phyloP scores from a whole-genome alignment of 177 flowering plant genomes.

The Vitis hybrid region DNA sequence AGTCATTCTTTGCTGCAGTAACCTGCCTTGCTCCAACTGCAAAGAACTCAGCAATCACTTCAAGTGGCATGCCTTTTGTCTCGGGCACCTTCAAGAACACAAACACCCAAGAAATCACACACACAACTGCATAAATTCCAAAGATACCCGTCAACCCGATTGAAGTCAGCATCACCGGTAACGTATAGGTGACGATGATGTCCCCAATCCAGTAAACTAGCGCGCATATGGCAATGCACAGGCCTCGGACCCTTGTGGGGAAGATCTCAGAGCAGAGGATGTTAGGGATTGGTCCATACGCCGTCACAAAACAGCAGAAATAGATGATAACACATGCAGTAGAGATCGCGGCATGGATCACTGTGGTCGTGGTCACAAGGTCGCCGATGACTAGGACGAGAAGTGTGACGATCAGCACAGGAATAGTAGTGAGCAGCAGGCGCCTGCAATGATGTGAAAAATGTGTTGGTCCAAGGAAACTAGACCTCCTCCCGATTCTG shows the following conservation, averaged over 20 bases:
- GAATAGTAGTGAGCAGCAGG: constrained; percentile 73
- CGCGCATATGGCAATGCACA: constrained; percentile 91
- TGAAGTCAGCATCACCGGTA: constrained; percentile 72
- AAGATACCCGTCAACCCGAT: constrained; percentile 88
- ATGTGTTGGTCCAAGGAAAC: too few relatives aligned
- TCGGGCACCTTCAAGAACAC: constrained; percentile 89
- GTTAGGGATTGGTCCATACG: constrained; percentile 88
- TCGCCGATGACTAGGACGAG: constrained; percentile 54
- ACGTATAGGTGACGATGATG: constrained; percentile 83
- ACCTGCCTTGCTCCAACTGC: constrained; percentile 64
- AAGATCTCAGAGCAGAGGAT: constrained; percentile 92
- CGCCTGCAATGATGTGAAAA: constrained; percentile 45
- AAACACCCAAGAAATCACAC: constrained; percentile 71
- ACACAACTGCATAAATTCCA: constrained; percentile 68
- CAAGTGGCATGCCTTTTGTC: constrained; percentile 97
- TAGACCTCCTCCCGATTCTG: too few relatives aligned
- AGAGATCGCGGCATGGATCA: constrained; percentile 64
- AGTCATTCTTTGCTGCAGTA: constrained; percentile 32
- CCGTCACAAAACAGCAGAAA: constrained; percentile 87
- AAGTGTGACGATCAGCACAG: constrained; percentile 61
- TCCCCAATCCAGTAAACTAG: constrained; percentile 78
- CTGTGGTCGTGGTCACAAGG: constrained; percentile 35
- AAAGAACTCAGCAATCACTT: constrained; percentile 90
- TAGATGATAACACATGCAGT: constrained; percentile 71
- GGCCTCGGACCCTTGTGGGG: constrained; percentile 87